phyloP scores from a whole-genome alignment of 208 protist species.

The Naegleria fowleri region DNA sequence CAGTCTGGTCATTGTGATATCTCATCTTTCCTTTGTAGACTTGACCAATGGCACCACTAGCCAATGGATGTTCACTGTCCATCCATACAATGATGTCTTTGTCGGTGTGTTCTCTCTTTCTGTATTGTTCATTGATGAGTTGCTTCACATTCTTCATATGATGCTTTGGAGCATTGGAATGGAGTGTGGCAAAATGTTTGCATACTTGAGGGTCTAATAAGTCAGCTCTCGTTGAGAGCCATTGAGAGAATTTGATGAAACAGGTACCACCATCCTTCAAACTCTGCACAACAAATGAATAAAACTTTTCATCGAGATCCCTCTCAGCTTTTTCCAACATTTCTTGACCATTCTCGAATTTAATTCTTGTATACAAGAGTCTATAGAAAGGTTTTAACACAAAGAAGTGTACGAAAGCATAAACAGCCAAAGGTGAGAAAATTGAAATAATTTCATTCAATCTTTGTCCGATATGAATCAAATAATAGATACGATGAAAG shows the following conservation, averaged over 20 bases:
- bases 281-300: neutral
- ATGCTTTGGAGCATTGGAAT: conserved; percentile 61
- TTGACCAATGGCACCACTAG: conserved; percentile 82
- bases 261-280: conserved; percentile 61
- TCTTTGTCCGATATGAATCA: neutral
- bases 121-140: conserved; percentile 48
- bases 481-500: neutral
- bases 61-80: conserved; percentile 70
- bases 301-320: neutral
- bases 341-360: neutral
- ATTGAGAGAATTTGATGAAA: conserved; percentile 87
- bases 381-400: neutral
- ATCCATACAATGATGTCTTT: conserved; percentile 29
- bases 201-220: conserved; percentile 72
- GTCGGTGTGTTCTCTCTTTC: conserved; percentile 1
- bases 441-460: neutral
- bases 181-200: conserved; percentile 57
- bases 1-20: conserved; percentile 27
- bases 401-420: neutral
- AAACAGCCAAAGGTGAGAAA: neutral
- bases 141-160: conserved; percentile 65
- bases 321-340: neutral
- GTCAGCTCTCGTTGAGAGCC: conserved; percentile 78
- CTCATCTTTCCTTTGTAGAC: conserved; percentile 69
- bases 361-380: neutral